Evolutionary conservation across 2,329 filamentous ascomycete genomes (phyloP).

Genomic region (Diaporthe ampelina): DNA sequence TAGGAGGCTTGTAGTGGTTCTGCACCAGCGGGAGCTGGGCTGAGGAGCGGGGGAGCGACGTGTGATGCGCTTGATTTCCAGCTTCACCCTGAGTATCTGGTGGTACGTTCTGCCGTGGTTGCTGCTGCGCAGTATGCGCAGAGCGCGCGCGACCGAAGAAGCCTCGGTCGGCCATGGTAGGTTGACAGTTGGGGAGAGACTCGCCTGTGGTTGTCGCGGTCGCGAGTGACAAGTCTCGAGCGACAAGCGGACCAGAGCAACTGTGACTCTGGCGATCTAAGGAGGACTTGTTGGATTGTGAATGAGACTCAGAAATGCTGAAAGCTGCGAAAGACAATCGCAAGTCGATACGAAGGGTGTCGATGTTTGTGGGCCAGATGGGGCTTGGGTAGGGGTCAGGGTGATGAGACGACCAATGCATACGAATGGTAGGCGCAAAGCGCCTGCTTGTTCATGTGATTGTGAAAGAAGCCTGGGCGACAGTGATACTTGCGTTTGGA

Average conservation of each 20-base stretch:
- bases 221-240: neutral
- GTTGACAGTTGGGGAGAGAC: neutral
- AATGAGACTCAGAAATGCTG: neutral
- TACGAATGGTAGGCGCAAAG: too few species aligned
- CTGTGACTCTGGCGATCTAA: neutral
- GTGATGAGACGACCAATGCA: neutral
- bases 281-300: neutral
- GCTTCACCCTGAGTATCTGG: neutral
- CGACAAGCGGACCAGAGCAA: neutral
- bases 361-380: neutral
- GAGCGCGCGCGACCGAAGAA: conserved; percentile 33
- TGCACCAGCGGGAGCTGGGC: conserved; percentile 31
- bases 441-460: neutral
- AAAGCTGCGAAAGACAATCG: neutral
- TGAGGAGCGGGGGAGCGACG: conserved; percentile 25
- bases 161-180: conserved; percentile 33
- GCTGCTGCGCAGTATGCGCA: conserved; percentile 29
- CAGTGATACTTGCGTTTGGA: neutral
- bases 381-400: neutral
- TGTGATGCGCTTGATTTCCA: neutral
- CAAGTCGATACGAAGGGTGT: neutral
- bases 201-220: neutral
- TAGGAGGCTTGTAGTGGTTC: conserved; percentile 24
- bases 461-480: neutral
- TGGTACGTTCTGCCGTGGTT: neutral